phyloP scores from a whole-genome alignment of 2,329 filamentous ascomycete genomes.

The Cytospora leucostoma region DNA sequence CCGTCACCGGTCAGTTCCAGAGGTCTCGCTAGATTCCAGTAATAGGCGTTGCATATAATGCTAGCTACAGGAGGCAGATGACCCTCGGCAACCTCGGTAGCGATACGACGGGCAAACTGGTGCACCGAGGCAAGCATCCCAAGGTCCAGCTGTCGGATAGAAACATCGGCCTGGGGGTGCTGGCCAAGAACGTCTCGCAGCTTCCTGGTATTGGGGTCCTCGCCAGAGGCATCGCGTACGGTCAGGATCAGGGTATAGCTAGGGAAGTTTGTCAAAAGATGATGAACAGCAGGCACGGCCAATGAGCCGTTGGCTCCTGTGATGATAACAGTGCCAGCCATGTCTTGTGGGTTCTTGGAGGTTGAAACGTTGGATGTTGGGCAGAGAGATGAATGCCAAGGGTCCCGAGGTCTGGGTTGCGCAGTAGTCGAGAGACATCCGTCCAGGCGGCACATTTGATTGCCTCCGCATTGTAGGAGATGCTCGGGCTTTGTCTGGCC shows the following conservation, averaged over 20 bases:
- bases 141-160: conserved; percentile 41
- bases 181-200: conserved; percentile 33
- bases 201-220: conserved; percentile 36
- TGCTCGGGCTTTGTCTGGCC: no score
- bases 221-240: conserved; percentile 36
- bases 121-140: conserved; percentile 38
- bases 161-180: conserved; percentile 44
- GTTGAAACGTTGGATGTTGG: no score
- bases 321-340: conserved; percentile 40
- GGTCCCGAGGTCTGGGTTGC: no score
- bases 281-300: conserved; percentile 40
- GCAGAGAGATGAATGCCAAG: no score
- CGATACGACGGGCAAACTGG: conserved; percentile 36
- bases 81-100: conserved; percentile 33
- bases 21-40: conserved; percentile 39
- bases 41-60: conserved; percentile 45
- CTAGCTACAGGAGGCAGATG: conserved; percentile 37
- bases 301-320: conserved; percentile 44
- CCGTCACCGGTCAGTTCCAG: conserved; percentile 43
- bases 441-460: no score
- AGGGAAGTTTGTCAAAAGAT: conserved; percentile 29
- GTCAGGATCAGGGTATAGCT: conserved; percentile 36
- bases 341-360: no score
- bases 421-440: no score
- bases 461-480: no score